These are phyloP conservation scores for Acanthamoeba rhysodes DNA, from an alignment of 208 protist genomes.

Conservation along the genomic window DNA sequence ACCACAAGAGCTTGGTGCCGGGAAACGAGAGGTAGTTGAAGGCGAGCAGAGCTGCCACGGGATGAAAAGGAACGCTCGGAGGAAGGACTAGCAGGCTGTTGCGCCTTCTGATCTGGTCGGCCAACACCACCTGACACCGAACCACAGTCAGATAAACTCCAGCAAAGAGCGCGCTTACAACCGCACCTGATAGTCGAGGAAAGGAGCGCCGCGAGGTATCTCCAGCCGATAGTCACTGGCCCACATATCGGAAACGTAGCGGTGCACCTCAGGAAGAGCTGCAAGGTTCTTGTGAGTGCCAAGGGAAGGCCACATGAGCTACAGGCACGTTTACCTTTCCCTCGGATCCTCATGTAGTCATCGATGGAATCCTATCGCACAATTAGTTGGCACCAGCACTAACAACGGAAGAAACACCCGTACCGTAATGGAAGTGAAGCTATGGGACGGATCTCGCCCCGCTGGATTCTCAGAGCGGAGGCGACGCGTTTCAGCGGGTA, in stretches of 20 bases:
- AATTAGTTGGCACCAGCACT: not conserved
- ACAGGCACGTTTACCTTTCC: not conserved
- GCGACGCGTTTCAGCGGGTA: not conserved
- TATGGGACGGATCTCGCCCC: not conserved
- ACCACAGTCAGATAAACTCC: not conserved
- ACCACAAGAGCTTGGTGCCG: slow-evolving; percentile 41
- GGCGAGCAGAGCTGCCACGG: not conserved
- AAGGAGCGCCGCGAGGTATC: slow-evolving; percentile 1
- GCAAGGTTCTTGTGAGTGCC: not conserved
- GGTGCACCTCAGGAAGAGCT: not conserved
- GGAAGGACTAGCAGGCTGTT: slow-evolving; percentile 51
- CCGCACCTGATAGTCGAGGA: slow-evolving; percentile 22
- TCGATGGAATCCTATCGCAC: slow-evolving; percentile 23
- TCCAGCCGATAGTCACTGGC: not conserved
- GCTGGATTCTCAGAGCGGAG: not conserved
- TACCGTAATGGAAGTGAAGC: slow-evolving; percentile 30
- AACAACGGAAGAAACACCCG: not conserved
- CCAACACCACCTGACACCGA: not conserved
- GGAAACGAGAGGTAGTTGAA: slow-evolving; percentile 62
- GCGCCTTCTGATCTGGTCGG: not conserved
- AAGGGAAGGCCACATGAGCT: not conserved
- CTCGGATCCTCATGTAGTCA: slow-evolving; percentile 41
- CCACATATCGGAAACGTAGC: not conserved
- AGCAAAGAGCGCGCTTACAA: not conserved
- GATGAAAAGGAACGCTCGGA: not conserved